Conservation (phyloP, 2,329 filamentous ascomycete genomes). For the Didymella segeticola region DNA sequence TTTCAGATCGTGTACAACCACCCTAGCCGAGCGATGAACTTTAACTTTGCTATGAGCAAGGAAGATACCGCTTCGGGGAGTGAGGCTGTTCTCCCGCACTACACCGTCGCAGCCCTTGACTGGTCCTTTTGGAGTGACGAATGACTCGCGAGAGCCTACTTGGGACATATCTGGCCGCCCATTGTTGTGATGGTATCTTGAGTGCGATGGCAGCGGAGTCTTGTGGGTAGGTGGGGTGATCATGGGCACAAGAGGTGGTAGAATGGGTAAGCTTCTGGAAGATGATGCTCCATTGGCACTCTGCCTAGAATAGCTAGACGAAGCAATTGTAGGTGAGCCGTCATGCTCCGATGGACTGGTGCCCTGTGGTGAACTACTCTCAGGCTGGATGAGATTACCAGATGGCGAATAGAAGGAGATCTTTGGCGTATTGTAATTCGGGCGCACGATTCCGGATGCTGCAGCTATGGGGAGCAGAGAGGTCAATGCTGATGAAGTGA, state of each 20-base stretch:
- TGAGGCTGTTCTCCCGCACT: conserved; percentile 28
- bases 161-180: conserved; percentile 23
- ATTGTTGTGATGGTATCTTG: conserved; percentile 32
- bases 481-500: conserved; percentile 47
- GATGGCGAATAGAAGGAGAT: conserved; percentile 46
- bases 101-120: conserved; percentile 41
- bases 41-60: conserved; percentile 1
- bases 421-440: conserved; percentile 35
- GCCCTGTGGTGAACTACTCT: conserved; percentile 24
- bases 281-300: background rate
- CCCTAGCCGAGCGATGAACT: conserved; percentile 9
- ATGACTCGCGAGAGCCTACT: conserved; percentile 21
- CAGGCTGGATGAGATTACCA: conserved; percentile 42
- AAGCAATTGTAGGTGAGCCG: conserved; percentile 12
- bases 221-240: conserved; percentile 27
- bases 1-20: conserved; percentile 16
- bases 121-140: conserved; percentile 14
- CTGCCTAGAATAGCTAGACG: conserved; percentile 20
- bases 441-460: conserved; percentile 44
- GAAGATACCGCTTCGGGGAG: conserved; percentile 22
- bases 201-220: conserved; percentile 30
- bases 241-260: conserved; percentile 32
- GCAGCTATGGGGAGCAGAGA: conserved; percentile 48
- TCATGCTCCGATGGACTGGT: conserved; percentile 15
- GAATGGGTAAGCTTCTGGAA: background rate